Conservation (phyloP, 2,329 filamentous ascomycete species). For the Colletotrichum trifolii region DNA sequence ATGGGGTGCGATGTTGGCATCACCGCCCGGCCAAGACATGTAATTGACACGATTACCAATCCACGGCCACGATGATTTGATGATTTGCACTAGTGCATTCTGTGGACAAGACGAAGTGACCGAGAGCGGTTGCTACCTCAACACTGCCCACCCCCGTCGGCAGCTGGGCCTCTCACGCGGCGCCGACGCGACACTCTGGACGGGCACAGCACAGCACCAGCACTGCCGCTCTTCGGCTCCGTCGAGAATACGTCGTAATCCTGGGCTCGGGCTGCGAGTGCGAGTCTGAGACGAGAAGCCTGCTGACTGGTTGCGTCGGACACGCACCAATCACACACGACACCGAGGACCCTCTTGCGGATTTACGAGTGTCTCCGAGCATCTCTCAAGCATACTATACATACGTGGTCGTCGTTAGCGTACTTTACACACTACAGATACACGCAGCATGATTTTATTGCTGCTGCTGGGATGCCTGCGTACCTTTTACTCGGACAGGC, state of each 20-base stretch:
- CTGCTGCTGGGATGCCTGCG: background rate
- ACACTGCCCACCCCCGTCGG: slow-evolving; percentile 7
- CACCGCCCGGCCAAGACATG: slow-evolving; percentile 21
- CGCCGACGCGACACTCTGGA: slow-evolving; percentile 13
- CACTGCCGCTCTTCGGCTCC: slow-evolving; percentile 33
- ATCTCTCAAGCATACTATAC: background rate
- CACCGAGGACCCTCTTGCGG: slow-evolving; percentile 23
- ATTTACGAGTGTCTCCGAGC: slow-evolving; percentile 33
- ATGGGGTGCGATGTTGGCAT: slow-evolving; percentile 1
- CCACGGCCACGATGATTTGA: too few relatives aligned
- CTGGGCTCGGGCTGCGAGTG: slow-evolving; percentile 14
- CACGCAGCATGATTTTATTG: background rate
- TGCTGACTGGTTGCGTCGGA: slow-evolving; percentile 29
- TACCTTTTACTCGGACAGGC: background rate
- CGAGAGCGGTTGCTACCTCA: slow-evolving; percentile 31
- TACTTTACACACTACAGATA: background rate
- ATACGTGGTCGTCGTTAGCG: background rate
- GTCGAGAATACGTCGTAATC: background rate
- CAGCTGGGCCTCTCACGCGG: slow-evolving; percentile 8
- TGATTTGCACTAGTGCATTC: too few relatives aligned
- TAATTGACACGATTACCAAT: slow-evolving; percentile 25
- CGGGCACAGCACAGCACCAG: slow-evolving; percentile 13
- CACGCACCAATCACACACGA: slow-evolving; percentile 25
- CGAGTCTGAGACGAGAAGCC: slow-evolving; percentile 18
- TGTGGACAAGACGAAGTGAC: slow-evolving; percentile 11